Percentiles rank a stretch among this genome's conserved stretches.
Conservation (phyloP, 2,329 filamentous ascomycete species). For the Myriosclerotinia duriaeana region DNA sequence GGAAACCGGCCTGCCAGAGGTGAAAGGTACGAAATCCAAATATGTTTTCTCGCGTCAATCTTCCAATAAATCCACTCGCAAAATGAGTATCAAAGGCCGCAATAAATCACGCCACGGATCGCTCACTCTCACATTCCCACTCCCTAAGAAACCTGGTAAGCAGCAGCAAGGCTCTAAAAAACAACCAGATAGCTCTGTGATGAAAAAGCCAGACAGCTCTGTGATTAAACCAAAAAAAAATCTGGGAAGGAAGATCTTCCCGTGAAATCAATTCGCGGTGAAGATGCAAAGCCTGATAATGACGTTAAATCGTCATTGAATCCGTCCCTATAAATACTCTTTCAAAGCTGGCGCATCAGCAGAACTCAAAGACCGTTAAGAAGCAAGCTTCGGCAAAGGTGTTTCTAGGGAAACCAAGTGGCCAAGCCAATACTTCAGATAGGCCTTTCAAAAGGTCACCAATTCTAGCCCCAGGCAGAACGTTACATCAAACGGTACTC, state of each 20-base stretch:
- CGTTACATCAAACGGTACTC: not conserved
- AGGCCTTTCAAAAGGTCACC: not conserved
- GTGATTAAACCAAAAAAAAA: not conserved
- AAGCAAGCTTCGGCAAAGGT: not conserved
- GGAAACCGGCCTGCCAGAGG: not conserved
- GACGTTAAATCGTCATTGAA: not conserved
- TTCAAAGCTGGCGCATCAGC: not conserved
- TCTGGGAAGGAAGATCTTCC: not conserved
- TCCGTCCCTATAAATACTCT: not conserved
- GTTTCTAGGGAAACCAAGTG: not conserved
- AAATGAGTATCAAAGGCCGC: not conserved
- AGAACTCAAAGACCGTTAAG: not conserved
- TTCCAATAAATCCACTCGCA: conserved; percentile 1
- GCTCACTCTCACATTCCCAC: not conserved
- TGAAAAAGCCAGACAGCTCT: not conserved
- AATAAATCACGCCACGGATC: not conserved
- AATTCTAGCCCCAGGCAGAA: not conserved
- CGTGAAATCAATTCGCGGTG: not conserved
- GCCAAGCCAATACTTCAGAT: not conserved
- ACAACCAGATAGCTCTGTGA: conserved; percentile 9
- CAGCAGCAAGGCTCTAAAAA: not conserved
- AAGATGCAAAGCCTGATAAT: not conserved
- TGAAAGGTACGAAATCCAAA: conserved; percentile 24
- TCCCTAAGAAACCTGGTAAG: not conserved
- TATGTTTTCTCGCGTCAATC: conserved; percentile 5